Conservation (phyloP, 2,329 filamentous ascomycete species). For the Macroventuria anomochaeta region DNA sequence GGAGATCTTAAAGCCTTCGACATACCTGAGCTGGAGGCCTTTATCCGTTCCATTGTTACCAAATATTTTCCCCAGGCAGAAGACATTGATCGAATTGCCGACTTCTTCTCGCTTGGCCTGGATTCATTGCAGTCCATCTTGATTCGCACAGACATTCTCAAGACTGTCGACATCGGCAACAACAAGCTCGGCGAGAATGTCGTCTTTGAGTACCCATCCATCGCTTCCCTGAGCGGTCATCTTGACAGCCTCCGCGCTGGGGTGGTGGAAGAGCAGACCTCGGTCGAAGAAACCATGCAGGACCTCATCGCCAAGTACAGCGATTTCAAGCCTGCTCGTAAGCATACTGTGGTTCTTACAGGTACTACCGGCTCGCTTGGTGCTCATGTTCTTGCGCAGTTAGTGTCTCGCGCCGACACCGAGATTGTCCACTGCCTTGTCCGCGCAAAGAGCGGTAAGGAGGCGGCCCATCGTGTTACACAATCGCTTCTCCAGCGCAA, state of each 20-base stretch:
- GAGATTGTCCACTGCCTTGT: constrained; percentile 60
- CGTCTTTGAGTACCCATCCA: constrained; percentile 63
- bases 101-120: constrained; percentile 65
- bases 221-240: constrained; percentile 54
- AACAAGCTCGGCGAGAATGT: constrained; percentile 61
- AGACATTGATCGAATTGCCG: constrained; percentile 48
- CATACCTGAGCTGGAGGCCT: constrained; percentile 38
- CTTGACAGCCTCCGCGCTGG: constrained; percentile 54
- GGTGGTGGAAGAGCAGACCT: constrained; percentile 35
- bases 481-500: constrained; percentile 48
- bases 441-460: constrained; percentile 50
- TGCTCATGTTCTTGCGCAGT: constrained; percentile 60
- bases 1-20: constrained; percentile 28
- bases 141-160: constrained; percentile 60
- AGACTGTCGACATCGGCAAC: constrained; percentile 57
- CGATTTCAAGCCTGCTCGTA: constrained; percentile 36
- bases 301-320: constrained; percentile 55
- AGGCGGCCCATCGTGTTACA: constrained; percentile 45
- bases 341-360: constrained; percentile 57
- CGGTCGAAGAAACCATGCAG: constrained; percentile 54
- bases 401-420: constrained; percentile 39
- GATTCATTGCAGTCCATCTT: constrained; percentile 66
- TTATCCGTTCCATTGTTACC: constrained; percentile 23
- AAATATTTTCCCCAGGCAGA: constrained; percentile 20
- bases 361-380: constrained; percentile 72